Percentiles rank a stretch among this genome's conserved stretches.
These are phyloP conservation scores for Populus davidiana DNA, from an alignment of 345 rosid genomes.

Conservation along the genomic window DNA sequence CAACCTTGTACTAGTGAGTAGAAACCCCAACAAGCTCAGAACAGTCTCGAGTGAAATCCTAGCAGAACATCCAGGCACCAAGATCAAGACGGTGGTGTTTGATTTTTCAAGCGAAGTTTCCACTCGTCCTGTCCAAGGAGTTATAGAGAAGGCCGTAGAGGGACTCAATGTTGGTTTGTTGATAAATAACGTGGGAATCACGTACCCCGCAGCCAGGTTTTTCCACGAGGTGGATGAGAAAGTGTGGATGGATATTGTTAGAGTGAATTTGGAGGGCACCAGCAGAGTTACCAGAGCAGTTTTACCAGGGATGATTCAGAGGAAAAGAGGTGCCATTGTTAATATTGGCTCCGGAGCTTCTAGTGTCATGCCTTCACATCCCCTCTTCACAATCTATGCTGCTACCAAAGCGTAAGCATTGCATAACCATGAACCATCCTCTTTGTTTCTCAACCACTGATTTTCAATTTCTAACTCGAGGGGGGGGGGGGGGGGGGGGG, in stretches of 20 bases:
- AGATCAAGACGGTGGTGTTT: conserved; percentile 43
- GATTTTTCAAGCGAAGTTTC: conserved; percentile 46
- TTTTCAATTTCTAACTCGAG: neutral
- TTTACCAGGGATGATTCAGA: conserved; percentile 53
- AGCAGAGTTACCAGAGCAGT: conserved; percentile 59
- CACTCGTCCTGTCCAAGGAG: neutral
- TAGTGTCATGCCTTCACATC: conserved; percentile 87
- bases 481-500: no score
- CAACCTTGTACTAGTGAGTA: conserved; percentile 62
- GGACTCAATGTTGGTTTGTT: conserved; percentile 67
- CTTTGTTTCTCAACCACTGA: neutral
- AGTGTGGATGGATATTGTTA: conserved; percentile 57
- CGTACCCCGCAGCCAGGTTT: conserved; percentile 69
- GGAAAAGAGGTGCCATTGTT: conserved; percentile 75
- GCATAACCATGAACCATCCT: neutral
- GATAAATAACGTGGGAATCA: conserved; percentile 81
- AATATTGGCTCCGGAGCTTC: conserved; percentile 84
- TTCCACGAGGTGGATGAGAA: conserved; percentile 79
- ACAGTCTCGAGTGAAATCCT: conserved; percentile 41
- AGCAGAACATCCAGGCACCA: conserved; percentile 30
- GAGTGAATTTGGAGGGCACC: conserved; percentile 64
- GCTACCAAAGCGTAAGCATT: conserved; percentile 93
- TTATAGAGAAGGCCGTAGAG: conserved; percentile 45
- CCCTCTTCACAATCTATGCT: conserved; percentile 79
- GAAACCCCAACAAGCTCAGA: conserved; percentile 50